Conservation (phyloP, 495 filamentous ascomycete genomes). For the Annulohypoxylon moriforme region DNA sequence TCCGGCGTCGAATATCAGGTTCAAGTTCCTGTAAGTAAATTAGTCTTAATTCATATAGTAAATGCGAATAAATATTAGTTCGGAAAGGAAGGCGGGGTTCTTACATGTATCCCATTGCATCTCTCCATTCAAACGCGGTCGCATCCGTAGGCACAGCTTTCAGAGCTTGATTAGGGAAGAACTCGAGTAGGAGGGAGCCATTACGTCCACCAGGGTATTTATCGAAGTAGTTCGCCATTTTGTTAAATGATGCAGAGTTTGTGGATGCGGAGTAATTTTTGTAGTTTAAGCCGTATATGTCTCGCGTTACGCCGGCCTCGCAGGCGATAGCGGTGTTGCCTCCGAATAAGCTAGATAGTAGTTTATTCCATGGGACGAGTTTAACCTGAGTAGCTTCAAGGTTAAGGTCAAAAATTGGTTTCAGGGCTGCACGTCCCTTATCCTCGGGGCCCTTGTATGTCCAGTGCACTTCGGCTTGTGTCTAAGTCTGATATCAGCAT, state of each 20-base stretch:
- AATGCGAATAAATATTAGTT: no score
- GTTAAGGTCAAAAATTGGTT: neutral
- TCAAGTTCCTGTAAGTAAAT: no score
- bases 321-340: neutral
- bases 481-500: conserved; percentile 14
- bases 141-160: conserved; percentile 32
- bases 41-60: no score
- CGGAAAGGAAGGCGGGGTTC: conserved; percentile 13
- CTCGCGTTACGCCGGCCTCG: neutral
- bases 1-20: no score
- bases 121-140: conserved; percentile 52
- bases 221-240: conserved; percentile 26
- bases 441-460: neutral
- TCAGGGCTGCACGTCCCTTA: neutral
- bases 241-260: conserved; percentile 18
- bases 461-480: no score
- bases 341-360: neutral
- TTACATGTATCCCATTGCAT: conserved; percentile 45
- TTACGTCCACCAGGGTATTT: conserved; percentile 16
- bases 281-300: conserved; percentile 19
- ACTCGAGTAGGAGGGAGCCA: conserved; percentile 36
- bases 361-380: neutral
- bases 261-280: neutral
- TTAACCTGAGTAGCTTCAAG: neutral
- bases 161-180: conserved; percentile 49